These are phyloP conservation scores for Euphorbia peplus DNA, from an alignment of 345 rosid genomes.

Conservation along the genomic window DNA sequence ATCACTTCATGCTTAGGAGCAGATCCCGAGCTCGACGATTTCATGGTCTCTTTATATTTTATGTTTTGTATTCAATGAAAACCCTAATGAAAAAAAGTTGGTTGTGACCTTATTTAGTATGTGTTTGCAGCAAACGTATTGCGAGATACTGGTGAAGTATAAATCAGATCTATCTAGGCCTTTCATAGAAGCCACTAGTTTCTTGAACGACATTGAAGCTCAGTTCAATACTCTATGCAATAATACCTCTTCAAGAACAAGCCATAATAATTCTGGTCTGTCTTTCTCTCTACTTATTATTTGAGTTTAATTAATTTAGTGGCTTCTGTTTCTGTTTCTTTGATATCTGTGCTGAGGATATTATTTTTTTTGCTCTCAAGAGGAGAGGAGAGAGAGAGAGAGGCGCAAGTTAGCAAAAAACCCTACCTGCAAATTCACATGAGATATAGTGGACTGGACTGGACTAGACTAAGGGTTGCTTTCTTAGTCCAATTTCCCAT, in stretches of 20 bases:
- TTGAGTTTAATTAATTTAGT: background rate
- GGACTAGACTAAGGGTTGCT: no score
- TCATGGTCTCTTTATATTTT: slow-evolving; percentile 42
- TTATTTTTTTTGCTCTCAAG: no score
- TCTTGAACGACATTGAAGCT: slow-evolving; percentile 38
- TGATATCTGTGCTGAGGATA: slow-evolving; percentile 27
- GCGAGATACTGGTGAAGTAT: slow-evolving; percentile 41
- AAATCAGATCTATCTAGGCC: slow-evolving; percentile 46
- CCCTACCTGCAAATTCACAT: slow-evolving; percentile 25
- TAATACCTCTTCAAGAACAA: slow-evolving; percentile 23
- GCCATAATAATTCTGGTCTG: slow-evolving; percentile 26
- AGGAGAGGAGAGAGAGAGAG: background rate
- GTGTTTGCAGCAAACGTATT: slow-evolving; percentile 38
- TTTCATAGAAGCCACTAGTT: slow-evolving; percentile 46
- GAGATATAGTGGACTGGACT: slow-evolving; percentile 19
- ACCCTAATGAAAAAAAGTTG: slow-evolving; percentile 23
- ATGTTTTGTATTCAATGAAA: background rate
- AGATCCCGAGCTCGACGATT: slow-evolving; percentile 65
- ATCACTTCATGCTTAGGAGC: slow-evolving; percentile 30
- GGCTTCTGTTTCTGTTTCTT: slow-evolving; percentile 7
- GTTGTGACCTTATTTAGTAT: background rate
- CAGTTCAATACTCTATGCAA: slow-evolving; percentile 47
- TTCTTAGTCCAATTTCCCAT: slow-evolving; percentile 24
- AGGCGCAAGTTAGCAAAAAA: slow-evolving; percentile 32
- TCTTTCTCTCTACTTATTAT: slow-evolving; percentile 10